Conservation (phyloP, 352 stramenopile genomes). For the Phytophthora sojae region DNA sequence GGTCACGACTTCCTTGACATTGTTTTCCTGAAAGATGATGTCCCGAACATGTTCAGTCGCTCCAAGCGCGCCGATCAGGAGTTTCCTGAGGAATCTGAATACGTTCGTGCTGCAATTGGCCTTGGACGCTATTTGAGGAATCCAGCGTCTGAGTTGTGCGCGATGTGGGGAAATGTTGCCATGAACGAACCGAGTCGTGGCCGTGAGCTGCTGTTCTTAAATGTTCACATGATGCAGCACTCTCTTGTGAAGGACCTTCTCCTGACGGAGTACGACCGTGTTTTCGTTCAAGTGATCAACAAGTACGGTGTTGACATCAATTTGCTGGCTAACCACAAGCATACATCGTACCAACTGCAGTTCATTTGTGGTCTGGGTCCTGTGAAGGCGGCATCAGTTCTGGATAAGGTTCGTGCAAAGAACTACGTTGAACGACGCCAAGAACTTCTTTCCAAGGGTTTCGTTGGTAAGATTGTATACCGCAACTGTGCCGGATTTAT, state of each 20-base stretch:
- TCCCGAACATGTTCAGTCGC: constrained; percentile 88
- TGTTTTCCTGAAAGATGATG: constrained; percentile 90
- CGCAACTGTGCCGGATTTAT: constrained; percentile 89
- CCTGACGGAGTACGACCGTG: constrained; percentile 86
- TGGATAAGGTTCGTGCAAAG: constrained; percentile 87
- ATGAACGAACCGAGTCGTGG: constrained; percentile 82
- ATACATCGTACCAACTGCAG: constrained; percentile 88
- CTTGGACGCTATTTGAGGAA: constrained; percentile 87
- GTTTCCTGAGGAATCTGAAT: constrained; percentile 86
- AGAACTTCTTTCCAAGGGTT: constrained; percentile 85
- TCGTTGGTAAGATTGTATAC: constrained; percentile 89
- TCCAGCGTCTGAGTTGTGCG: constrained; percentile 83
- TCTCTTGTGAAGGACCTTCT: constrained; percentile 88
- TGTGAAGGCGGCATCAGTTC: constrained; percentile 78
- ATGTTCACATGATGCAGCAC: constrained; percentile 88
- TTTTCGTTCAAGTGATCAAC: constrained; percentile 88
- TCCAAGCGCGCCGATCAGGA: constrained; percentile 87
- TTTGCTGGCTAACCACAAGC: constrained; percentile 89
- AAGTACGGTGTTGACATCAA: constrained; percentile 92
- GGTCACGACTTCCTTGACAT: constrained; percentile 89
- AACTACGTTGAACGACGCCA: constrained; percentile 89
- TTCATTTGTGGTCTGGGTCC: constrained; percentile 89
- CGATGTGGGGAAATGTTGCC: constrained; percentile 87
- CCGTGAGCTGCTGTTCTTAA: constrained; percentile 86
- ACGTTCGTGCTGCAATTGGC: constrained; percentile 79